Base-by-base conservation (phyloP, 371 early-diverging fungal species). In the Fennellomyces sp. region DNA sequence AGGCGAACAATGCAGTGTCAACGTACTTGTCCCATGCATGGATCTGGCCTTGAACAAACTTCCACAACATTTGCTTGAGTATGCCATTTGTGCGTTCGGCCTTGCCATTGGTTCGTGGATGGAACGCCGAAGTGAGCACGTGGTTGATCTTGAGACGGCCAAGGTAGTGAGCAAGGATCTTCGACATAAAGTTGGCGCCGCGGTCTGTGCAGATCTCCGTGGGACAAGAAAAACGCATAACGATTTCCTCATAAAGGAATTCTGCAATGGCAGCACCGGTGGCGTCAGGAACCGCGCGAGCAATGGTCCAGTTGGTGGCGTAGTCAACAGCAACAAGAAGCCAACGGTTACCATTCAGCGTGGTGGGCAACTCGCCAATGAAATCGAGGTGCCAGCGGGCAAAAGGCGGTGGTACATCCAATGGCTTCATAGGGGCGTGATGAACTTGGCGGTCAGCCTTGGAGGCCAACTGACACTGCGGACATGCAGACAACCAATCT, bases 301-400 rank as follows among this genome's bases (percentile, higher is more conserved):
- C 74, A 19, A 75, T 62, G 0, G 70, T 60, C 81, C 81, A 78
- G 29, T 64, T 75, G 0, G 79, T 78, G 2, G 63, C 38, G 38
- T 69, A 69, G 36, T 83, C 80, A 4, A 81, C 75, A 0, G 80
- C 80, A 1, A 57, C 63, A 0, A 72, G 26, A 2, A 68, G 17
- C 72, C 68, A 72, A 1, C 35, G 47, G 30, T 65, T 68, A 1
- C 68, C 66, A 10, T 47, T 52, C 3, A 28, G 11, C 0, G 72
- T 67, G 3, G 35, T 47, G 3, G 65, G 65, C 0, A 64, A 41
- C 39, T 71, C 72, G 27, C 67, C 72, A 21, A 68, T 35, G 27
- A 65, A 65, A 47, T 68, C 72, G 8, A 72, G 30, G 28, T 72
- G 72, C 68, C 69, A 69, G n/a, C 62, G 61, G 5, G 56, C 31